Evolutionary conservation across 768 basidiomycete genomes (phyloP).

Genomic region (Hygrocybe punicea): DNA sequence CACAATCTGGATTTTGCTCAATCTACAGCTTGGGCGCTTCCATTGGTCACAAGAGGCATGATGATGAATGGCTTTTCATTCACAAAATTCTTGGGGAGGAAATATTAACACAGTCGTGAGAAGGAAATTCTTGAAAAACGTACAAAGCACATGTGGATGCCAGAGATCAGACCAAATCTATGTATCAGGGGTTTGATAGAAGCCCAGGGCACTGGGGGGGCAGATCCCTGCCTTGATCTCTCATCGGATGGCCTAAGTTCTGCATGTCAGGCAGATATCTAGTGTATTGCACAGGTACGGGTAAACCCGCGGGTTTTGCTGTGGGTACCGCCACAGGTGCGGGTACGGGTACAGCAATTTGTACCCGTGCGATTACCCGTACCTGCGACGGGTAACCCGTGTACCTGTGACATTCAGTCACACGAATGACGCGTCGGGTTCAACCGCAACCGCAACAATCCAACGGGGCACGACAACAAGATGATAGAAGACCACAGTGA

Average conservation of each 20-base stretch:
- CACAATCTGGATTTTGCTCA: slow-evolving; percentile 12
- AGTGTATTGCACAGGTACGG: no score
- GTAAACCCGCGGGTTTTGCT: no score
- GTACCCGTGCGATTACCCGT: no score
- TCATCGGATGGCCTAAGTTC: slow-evolving; percentile 8
- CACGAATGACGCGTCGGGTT: no score
- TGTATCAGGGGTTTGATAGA: not conserved
- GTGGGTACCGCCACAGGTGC: no score
- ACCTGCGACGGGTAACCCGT: no score
- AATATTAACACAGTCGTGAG: not conserved
- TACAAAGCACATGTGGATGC: slow-evolving; percentile 25
- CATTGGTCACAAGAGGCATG: slow-evolving; percentile 20
- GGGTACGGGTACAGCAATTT: no score
- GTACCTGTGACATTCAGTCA: no score
- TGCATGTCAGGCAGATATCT: not conserved
- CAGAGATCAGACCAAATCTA: slow-evolving; percentile 19
- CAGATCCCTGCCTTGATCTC: slow-evolving; percentile 11
- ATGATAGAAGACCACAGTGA: no score
- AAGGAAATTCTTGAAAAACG: not conserved
- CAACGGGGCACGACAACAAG: no score
- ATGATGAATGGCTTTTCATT: slow-evolving; percentile 27
- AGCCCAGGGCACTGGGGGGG: no score
- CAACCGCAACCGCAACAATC: no score
- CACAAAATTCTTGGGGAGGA: slow-evolving; percentile 24
- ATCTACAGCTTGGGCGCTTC: slow-evolving; percentile 18